A percentile compares a stretch with the other conserved stretches of the same genome.
Evolutionary conservation across 176 grass and related monocot genomes (phyloP).

Genomic region (Melocanna baccifera): DNA sequence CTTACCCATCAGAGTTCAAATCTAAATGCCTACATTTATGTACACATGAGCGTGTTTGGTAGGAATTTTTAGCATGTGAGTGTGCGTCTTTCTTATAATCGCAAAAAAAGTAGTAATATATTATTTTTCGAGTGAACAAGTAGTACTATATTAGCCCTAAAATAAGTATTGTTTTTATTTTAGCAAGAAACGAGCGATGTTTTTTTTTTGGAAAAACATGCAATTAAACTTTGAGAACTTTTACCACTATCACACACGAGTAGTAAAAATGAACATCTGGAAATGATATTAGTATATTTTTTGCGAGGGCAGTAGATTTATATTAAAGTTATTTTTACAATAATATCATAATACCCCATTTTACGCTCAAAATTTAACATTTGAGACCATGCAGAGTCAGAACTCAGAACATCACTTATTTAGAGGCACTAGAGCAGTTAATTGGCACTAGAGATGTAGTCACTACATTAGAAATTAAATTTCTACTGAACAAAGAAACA

Average conservation of each 20-base stretch:
- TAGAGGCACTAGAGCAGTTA: background rate
- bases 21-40: too few relatives aligned
- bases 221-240: background rate
- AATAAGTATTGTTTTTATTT: background rate
- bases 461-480: background rate
- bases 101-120: too few relatives aligned
- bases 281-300: background rate
- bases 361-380: background rate
- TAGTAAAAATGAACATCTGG: background rate
- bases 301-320: background rate
- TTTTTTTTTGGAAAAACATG: background rate
- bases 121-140: too few relatives aligned
- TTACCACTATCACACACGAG: background rate
- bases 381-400: background rate
- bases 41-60: too few relatives aligned
- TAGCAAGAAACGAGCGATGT: background rate
- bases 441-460: background rate
- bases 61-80: too few relatives aligned
- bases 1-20: too few relatives aligned
- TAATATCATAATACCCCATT: background rate
- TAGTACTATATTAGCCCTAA: background rate
- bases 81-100: too few relatives aligned
- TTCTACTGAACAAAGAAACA: background rate
- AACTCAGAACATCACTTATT: background rate
- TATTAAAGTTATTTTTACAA: background rate